Evolutionary conservation across 441 rosid genomes (phyloP).

Genomic region (Macaranga tanarius): DNA sequence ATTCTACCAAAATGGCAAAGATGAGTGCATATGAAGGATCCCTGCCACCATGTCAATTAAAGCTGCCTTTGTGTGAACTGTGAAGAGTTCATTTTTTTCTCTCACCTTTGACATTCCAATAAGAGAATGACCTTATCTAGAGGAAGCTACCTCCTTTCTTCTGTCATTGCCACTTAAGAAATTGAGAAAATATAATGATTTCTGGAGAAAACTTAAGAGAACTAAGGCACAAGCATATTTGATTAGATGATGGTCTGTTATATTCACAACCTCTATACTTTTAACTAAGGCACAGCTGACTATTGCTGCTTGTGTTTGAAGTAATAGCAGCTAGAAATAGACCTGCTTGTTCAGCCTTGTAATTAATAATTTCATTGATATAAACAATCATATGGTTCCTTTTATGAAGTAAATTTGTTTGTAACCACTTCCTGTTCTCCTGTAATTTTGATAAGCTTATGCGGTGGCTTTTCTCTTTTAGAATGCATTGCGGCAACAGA

Average conservation of each 20-base stretch:
- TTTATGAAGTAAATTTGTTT: not conserved
- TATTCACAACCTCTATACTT: not conserved
- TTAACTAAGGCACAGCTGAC: not conserved
- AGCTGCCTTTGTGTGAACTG: not conserved
- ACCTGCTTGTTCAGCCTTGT: not conserved
- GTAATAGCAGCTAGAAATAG: not conserved
- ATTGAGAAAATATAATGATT: not conserved
- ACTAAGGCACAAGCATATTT: not conserved
- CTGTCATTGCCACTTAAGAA: not conserved
- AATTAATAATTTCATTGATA: not conserved
- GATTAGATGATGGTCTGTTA: not conserved
- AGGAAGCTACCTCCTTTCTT: not conserved
- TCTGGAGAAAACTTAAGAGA: not conserved
- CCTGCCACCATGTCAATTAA: not conserved
- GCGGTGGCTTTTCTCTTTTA: constrained; percentile 33
- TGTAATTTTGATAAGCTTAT: constrained; percentile 20
- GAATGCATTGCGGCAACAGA: constrained; percentile 98
- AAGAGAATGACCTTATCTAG: not conserved
- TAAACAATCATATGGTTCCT: not conserved
- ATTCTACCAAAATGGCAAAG: not conserved
- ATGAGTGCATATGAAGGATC: not conserved
- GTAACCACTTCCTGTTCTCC: not conserved
- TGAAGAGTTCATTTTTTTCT: constrained; percentile 7
- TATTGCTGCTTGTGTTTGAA: not conserved
- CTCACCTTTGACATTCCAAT: not conserved